phyloP scores from a whole-genome alignment of 2,329 filamentous ascomycete genomes.

The Aspergillus caelatus region DNA sequence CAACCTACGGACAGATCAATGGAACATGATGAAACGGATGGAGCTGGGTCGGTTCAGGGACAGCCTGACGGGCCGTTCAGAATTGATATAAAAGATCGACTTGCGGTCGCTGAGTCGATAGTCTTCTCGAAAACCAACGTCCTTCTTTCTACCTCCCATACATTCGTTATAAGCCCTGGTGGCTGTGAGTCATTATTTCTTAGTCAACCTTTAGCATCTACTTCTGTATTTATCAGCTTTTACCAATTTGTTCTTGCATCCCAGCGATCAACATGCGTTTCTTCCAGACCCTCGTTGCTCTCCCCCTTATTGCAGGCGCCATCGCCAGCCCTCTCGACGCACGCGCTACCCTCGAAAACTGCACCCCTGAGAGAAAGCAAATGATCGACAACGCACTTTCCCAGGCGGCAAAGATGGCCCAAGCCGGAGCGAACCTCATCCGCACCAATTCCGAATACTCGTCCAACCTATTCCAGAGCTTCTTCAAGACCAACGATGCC shows the following conservation, averaged over 20 bases:
- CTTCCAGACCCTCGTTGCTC: background rate
- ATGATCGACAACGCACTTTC: background rate
- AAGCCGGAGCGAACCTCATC: background rate
- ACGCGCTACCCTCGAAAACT: constrained; percentile 1
- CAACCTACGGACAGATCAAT: background rate
- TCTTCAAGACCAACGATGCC: constrained; percentile 8
- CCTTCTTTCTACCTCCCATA: background rate
- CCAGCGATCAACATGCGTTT: constrained; percentile 7
- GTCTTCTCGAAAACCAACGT: background rate
- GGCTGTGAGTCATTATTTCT: background rate
- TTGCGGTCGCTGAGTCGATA: background rate
- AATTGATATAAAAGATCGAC: background rate
- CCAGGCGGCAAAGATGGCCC: background rate
- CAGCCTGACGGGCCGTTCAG: background rate
- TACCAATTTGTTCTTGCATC: background rate
- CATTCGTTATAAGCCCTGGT: background rate
- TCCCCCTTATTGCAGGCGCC: background rate
- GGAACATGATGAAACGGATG: constrained; percentile 1
- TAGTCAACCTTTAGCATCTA: background rate
- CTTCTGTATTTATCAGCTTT: background rate
- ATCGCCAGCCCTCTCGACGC: background rate
- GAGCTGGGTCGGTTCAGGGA: background rate
- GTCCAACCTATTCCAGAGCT: background rate
- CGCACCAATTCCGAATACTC: constrained; percentile 1
- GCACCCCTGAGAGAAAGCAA: background rate